Percentiles rank a stretch among this genome's conserved stretches.
phyloP scores from a whole-genome alignment of 331 rosid species.

The Saraca asoca region DNA sequence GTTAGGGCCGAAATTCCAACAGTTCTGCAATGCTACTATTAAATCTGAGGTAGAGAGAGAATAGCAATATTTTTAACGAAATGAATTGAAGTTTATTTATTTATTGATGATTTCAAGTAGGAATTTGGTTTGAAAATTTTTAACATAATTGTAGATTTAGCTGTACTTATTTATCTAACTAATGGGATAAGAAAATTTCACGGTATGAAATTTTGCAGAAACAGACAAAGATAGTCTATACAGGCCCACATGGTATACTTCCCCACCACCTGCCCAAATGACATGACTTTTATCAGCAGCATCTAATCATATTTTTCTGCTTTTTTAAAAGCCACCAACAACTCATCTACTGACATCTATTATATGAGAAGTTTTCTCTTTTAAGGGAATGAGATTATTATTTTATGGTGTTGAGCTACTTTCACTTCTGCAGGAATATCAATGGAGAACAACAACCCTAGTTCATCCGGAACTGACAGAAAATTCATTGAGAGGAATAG shows the following conservation, averaged over 20 bases:
- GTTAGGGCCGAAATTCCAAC: too few species aligned
- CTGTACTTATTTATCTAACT: too few species aligned
- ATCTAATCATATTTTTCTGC: constrained; percentile 29
- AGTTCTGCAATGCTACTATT: too few species aligned
- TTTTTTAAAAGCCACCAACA: constrained; percentile 33
- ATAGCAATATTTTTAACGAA: too few species aligned
- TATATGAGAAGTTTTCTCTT: constrained; percentile 14
- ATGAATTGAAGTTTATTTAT: too few species aligned
- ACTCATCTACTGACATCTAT: constrained; percentile 14
- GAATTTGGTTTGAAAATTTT: too few species aligned
- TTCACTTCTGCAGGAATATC: background rate
- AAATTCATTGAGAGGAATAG: constrained; percentile 62
- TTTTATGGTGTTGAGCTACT: background rate
- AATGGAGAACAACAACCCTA: constrained; percentile 54
- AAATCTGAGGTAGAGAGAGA: too few species aligned
- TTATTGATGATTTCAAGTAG: too few species aligned
- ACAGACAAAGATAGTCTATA: too few species aligned
- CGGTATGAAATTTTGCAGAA: too few species aligned
- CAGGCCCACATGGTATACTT: background rate
- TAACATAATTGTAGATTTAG: too few species aligned
- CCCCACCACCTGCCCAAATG: constrained; percentile 35
- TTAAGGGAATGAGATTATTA: background rate
- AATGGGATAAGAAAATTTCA: too few species aligned
- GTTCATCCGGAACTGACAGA: constrained; percentile 55
- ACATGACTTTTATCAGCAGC: constrained; percentile 39